A percentile compares a stretch with the other conserved stretches of the same genome.
Conservation (phyloP, 1,139 yeast species). For the Pichia sp. region DNA sequence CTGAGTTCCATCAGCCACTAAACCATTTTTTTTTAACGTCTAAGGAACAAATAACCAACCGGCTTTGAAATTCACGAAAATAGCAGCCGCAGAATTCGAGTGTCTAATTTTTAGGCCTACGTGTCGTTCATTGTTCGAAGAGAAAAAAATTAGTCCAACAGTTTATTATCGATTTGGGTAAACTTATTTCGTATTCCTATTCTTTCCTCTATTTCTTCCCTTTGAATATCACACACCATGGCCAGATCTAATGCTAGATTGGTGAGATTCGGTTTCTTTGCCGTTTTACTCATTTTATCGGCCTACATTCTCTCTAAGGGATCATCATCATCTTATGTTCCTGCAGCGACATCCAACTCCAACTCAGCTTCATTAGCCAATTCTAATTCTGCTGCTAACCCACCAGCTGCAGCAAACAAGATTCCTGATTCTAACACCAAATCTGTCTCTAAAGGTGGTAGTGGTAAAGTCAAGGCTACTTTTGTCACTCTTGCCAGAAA, state of each 20-base stretch:
- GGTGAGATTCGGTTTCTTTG: conserved; percentile 53
- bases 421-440: conserved; percentile 1
- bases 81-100: too few relatives aligned
- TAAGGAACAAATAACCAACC: too few relatives aligned
- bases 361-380: conserved; percentile 6
- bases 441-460: conserved; percentile 18
- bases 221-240: conserved; percentile 18
- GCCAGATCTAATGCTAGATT: conserved; percentile 57
- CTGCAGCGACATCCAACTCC: conserved; percentile 2
- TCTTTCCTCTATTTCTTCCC: neutral
- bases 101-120: too few relatives aligned
- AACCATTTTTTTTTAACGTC: too few relatives aligned
- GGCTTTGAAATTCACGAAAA: too few relatives aligned
- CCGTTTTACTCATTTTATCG: conserved; percentile 46
- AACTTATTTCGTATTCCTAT: neutral
- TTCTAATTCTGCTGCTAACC: conserved; percentile 4
- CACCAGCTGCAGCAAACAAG: conserved; percentile 2
- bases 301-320: conserved; percentile 58
- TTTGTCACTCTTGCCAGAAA: conserved; percentile 54
- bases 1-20: too few relatives aligned
- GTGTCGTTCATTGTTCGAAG: too few relatives aligned
- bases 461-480: conserved; percentile 47
- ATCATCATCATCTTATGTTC: conserved; percentile 33
- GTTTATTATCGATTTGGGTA: neutral
- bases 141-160: too few relatives aligned